phyloP scores from a whole-genome alignment of 495 filamentous ascomycete genomes.

The Neurospora sp. region DNA sequence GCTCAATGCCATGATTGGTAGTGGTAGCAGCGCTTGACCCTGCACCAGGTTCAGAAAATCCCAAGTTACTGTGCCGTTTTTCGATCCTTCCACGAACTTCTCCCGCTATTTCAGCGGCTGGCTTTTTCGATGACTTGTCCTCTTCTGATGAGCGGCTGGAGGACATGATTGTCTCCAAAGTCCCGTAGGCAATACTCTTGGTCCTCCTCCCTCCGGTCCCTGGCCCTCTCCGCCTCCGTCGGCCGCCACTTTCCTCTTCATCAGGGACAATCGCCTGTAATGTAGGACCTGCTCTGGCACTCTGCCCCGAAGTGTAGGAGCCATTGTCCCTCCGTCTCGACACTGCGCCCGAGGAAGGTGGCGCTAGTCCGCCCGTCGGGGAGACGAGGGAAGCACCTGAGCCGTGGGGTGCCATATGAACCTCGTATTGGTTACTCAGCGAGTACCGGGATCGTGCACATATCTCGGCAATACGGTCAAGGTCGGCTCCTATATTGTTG shows the following conservation, averaged over 20 bases:
- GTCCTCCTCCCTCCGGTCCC: constrained; percentile 23
- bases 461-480: constrained; percentile 50
- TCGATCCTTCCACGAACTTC: constrained; percentile 37
- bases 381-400: constrained; percentile 31
- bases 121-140: constrained; percentile 38
- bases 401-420: constrained; percentile 47
- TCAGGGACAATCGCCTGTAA: constrained; percentile 40
- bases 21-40: constrained; percentile 2
- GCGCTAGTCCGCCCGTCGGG: not conserved
- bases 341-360: constrained; percentile 3
- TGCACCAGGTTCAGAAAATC: constrained; percentile 9
- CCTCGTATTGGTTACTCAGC: constrained; percentile 48
- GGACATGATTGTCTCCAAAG: constrained; percentile 48
- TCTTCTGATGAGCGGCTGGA: constrained; percentile 46
- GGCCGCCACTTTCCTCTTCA: constrained; percentile 28
- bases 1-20: not conserved
- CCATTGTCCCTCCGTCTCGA: constrained; percentile 7
- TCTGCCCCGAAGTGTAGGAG: not conserved
- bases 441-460: constrained; percentile 46
- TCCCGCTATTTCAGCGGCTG: constrained; percentile 37
- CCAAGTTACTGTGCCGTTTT: constrained; percentile 14
- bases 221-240: constrained; percentile 15
- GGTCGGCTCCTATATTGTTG: constrained; percentile 32
- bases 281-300: constrained; percentile 27
- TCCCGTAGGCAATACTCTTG: constrained; percentile 40